These are phyloP conservation scores for Populus nigra DNA, from an alignment of 345 rosid genomes.

Conservation along the genomic window DNA sequence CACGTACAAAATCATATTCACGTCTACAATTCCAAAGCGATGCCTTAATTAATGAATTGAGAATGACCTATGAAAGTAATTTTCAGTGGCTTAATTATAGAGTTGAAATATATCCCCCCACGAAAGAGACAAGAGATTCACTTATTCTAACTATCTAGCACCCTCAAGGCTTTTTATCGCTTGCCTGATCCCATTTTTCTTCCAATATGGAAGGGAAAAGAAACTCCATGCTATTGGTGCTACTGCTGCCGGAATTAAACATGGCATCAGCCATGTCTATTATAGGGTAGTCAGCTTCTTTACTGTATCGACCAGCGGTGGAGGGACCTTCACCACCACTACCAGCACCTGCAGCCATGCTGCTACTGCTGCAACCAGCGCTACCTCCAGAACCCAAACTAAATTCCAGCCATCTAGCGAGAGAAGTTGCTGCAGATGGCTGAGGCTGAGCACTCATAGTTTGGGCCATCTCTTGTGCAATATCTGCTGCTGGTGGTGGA, in stretches of 20 bases:
- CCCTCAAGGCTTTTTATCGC: constrained; percentile 28
- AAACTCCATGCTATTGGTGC: constrained; percentile 54
- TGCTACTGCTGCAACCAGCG: neutral
- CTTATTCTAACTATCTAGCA: neutral
- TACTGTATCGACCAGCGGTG: constrained; percentile 17
- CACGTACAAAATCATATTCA: too few relatives aligned
- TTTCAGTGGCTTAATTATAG: too few relatives aligned
- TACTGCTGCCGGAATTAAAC: constrained; percentile 62
- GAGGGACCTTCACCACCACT: constrained; percentile 34
- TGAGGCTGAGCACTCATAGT: constrained; percentile 4
- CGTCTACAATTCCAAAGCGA: too few relatives aligned
- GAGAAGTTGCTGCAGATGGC: neutral
- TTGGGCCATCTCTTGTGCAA: constrained; percentile 1
- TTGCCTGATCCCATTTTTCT: constrained; percentile 24
- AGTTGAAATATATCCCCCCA: neutral
- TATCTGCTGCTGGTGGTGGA: constrained; percentile 7
- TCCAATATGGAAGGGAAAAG: constrained; percentile 37
- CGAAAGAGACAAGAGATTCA: neutral
- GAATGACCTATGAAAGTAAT: too few relatives aligned
- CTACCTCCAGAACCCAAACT: constrained; percentile 17
- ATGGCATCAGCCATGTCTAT: constrained; percentile 56
- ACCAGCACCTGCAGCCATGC: constrained; percentile 2
- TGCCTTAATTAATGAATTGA: too few relatives aligned
- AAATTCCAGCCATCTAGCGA: constrained; percentile 37
- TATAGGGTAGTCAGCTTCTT: constrained; percentile 34